phyloP scores from a whole-genome alignment of 2,329 filamentous ascomycete species.

The Amphichorda felina region DNA sequence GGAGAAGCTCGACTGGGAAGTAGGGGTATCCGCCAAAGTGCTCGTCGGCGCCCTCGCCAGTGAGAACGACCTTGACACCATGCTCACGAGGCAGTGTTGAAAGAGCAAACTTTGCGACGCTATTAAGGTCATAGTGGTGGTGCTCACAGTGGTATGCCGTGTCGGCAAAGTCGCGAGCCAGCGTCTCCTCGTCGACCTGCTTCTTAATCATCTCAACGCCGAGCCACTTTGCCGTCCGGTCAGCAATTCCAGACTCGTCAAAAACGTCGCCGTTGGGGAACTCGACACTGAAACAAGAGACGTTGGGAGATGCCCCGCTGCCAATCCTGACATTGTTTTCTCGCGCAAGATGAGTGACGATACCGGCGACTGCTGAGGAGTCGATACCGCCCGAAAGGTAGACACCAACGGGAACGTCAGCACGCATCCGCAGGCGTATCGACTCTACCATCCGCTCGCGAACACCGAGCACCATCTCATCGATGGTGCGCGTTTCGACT shows the following conservation, averaged over 20 bases:
- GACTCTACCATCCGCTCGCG: no score
- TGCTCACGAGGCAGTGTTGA: conserved; percentile 28
- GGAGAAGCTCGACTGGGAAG: conserved; percentile 32
- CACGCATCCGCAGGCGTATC: no score
- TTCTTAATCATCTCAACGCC: conserved; percentile 15
- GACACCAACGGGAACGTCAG: no score
- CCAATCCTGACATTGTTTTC: conserved; percentile 26
- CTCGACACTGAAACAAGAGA: conserved; percentile 40
- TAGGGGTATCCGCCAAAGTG: conserved; percentile 39
- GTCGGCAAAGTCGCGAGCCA: conserved; percentile 17
- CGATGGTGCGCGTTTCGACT: no score
- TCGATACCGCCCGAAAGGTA: no score
- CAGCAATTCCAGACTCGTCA: conserved; percentile 32
- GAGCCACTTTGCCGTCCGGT: conserved; percentile 18
- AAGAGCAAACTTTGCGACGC: conserved; percentile 37
- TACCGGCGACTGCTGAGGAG: no score
- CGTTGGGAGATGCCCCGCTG: conserved; percentile 44
- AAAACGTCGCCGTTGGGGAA: conserved; percentile 35
- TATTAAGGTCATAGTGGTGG: conserved; percentile 33
- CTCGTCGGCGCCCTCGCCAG: conserved; percentile 40
- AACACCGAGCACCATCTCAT: no score
- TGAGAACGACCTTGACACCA: conserved; percentile 41
- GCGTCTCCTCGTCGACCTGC: conserved; percentile 12
- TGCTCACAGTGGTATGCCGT: conserved; percentile 18
- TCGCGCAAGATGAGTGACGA: background rate